Base-by-base conservation (phyloP, 164 flowering plant genomes). In the Euptelea pleiosperma region DNA sequence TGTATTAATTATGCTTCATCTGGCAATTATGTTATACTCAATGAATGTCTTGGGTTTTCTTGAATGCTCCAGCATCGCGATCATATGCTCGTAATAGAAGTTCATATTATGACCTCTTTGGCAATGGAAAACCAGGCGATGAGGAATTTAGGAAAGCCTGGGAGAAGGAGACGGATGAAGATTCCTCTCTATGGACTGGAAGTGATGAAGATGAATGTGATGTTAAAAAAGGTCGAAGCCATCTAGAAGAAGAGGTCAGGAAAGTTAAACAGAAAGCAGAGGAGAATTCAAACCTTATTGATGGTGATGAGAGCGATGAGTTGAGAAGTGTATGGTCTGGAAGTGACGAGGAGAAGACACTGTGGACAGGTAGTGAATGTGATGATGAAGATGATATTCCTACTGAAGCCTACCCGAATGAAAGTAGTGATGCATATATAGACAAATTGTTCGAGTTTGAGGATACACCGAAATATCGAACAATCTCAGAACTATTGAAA, bases 301-400 rank as follows among this genome's bases (percentile, higher is more conserved):
- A 91, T 77, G 99, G 82, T n/a, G 96, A 85, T 70, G 99, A 89
- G 44, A 91, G 96, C 63, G 99, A 88, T 73, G 99, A 91, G 49
- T 59, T 91, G 37, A 44, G 80, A 60, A 82, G 99, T 59, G 84
- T 94, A 1, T 91, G 95, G 93, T 88, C 97, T 42, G 97, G 73
- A 6, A 88, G 96, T 56, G 99, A 88, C 36, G 93, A 88, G 57
- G 99, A 94, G 78, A 94, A 89, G 73, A 82, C 93, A 25, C 74
- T 93, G 24, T 93, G 99, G 99, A 85, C 96, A 5, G 97, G 97
- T 48, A 72, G 78, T 64, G 99, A 94, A 69, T 57, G 77, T 28
- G 96, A 90, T 64, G 86, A 82, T 54, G 96, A 87, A 3, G 89
- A 79, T 40, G 97, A 94, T 70, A 74, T 82, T 60, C 99, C 97